Base-by-base conservation (phyloP, 176 grass and related monocot species). In the Triticum turgidum region DNA sequence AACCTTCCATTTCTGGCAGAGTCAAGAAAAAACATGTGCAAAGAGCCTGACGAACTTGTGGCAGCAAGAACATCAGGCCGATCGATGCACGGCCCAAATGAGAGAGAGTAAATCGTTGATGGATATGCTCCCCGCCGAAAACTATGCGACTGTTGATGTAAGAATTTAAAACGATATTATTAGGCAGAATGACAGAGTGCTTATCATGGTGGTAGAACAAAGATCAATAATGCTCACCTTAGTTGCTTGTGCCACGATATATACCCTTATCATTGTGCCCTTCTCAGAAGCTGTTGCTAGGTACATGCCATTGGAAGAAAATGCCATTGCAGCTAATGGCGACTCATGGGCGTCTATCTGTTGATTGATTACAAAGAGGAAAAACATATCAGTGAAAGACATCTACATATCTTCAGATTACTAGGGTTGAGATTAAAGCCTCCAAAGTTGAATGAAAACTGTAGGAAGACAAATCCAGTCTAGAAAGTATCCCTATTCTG, bases 301-400 rank as follows among this genome's bases (percentile, higher is more conserved):
- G 77, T 96, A 98, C 87, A 83, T 85, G 27, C 97, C 97, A 52
- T 84, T 94, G 8, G 87, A 94, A 68, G 92, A 98, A 82, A 98
- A 96, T 54, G 77, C 78, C 80, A 98, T 90, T 86, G 92, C 92
- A 87, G 82, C 93, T 81, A 98, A 84, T 25, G 93, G 90, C 79
- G 97, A 95, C 35, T 77, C 69, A 78, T 98, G 97, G 15, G 94
- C 97, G 83, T 98, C 97, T 85, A 98, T 98, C 97, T 98, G 90
- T 96, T 78, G 5, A 27, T 44, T 47, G 30, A 30, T 82, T 75
- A 77, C 70, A 81, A 34, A 85, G 41, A 52, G 62, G 61, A 11
- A 77, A 52, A 9, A 70, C 25, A 78, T 39, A 65, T 59, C 3
- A 52, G 17, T 64, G 61, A 32, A 90, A 70, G 15, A 30, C 11